These are phyloP conservation scores for Oryza punctata DNA, from an alignment of 176 grass and related monocot species.

Conservation along the genomic window DNA sequence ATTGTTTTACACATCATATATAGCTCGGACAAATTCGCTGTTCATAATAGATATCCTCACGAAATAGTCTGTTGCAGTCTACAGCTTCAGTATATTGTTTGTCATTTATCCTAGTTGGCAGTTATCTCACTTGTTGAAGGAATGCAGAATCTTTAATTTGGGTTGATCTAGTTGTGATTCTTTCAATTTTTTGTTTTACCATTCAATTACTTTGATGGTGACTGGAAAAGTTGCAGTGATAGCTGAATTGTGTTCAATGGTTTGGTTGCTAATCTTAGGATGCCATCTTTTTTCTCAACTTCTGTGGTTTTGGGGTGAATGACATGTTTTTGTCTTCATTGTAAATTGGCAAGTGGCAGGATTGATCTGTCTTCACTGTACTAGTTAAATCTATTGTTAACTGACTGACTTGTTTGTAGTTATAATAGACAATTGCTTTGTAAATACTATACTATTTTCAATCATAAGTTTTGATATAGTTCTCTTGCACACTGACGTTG, in stretches of 20 bases:
- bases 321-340: not conserved
- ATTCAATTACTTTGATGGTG: not conserved
- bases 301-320: not conserved
- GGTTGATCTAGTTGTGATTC: not conserved
- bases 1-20: conserved; percentile 5
- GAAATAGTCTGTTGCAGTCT: not conserved
- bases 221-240: not conserved
- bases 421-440: conserved; percentile 21
- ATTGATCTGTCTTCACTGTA: not conserved
- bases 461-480: not conserved
- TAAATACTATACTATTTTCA: not conserved
- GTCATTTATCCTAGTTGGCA: not conserved
- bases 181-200: not conserved
- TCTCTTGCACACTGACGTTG: conserved; percentile 1
- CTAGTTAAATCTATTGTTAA: conserved; percentile 7
- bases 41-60: not conserved
- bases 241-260: not conserved
- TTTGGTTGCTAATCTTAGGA: not conserved
- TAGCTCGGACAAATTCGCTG: conserved; percentile 10
- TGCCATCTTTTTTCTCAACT: not conserved
- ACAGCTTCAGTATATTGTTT: not conserved
- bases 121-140: not conserved
- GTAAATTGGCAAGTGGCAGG: not conserved
- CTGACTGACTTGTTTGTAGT: not conserved
- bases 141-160: conserved; percentile 18